Evolutionary conservation across 2,329 filamentous ascomycete species (phyloP).

Genomic region (Polychaeton citri): DNA sequence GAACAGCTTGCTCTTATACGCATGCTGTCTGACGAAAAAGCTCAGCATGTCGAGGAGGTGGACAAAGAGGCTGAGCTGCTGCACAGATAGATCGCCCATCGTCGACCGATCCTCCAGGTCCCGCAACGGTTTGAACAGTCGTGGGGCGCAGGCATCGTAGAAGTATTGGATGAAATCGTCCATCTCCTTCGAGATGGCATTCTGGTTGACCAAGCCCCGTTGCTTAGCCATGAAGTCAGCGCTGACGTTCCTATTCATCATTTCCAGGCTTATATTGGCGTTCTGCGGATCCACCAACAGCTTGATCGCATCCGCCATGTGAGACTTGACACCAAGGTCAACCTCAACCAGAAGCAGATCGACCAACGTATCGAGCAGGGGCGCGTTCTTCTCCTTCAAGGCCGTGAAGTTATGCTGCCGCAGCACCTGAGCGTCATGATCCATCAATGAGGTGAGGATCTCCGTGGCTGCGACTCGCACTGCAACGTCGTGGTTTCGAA

Average conservation of each 20-base stretch:
- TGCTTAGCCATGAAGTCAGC: slow-evolving; percentile 55
- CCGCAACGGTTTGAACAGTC: slow-evolving; percentile 75
- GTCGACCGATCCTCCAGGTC: slow-evolving; percentile 52
- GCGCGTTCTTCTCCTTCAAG: slow-evolving; percentile 71
- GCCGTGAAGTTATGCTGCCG: slow-evolving; percentile 86
- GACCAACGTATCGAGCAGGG: slow-evolving; percentile 82
- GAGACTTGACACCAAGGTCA: slow-evolving; percentile 87
- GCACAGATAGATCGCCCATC: slow-evolving; percentile 51
- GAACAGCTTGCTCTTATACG: slow-evolving; percentile 75
- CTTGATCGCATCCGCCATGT: slow-evolving; percentile 90
- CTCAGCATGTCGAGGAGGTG: slow-evolving; percentile 87
- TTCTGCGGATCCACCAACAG: slow-evolving; percentile 69
- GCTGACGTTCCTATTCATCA: slow-evolving; percentile 42
- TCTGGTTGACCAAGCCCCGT: slow-evolving; percentile 24
- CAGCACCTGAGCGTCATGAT: slow-evolving; percentile 91
- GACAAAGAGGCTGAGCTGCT: slow-evolving; percentile 79
- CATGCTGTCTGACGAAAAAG: slow-evolving; percentile 85
- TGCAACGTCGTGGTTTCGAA: slow-evolving; percentile 70
- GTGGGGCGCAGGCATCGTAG: slow-evolving; percentile 74
- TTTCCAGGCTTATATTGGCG: slow-evolving; percentile 46
- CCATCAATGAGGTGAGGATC: slow-evolving; percentile 83
- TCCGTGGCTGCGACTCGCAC: slow-evolving; percentile 89
- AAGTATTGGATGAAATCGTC: slow-evolving; percentile 78
- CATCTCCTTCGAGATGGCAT: not conserved
- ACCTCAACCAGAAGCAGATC: slow-evolving; percentile 83